phyloP scores from a whole-genome alignment of 768 basidiomycete genomes.

The Lactarius hatsudake region DNA sequence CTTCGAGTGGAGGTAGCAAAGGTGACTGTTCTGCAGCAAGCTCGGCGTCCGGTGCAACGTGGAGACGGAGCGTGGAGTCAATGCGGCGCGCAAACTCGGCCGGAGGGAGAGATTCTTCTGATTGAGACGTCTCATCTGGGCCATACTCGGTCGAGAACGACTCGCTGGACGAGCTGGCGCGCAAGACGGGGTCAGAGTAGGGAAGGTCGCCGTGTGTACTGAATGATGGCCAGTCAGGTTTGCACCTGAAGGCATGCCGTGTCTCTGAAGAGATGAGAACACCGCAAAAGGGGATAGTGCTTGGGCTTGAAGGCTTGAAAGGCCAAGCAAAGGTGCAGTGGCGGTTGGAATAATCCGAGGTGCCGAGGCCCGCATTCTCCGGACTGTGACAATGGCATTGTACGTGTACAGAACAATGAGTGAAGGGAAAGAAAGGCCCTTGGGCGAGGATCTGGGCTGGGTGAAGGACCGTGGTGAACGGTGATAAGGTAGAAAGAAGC shows the following conservation, averaged over 20 bases:
- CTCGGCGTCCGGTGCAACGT: constrained; percentile 4
- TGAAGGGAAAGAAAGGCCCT: neutral
- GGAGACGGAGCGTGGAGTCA: neutral
- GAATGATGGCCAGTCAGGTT: neutral
- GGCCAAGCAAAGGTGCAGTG: neutral
- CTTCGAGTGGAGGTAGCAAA: constrained; percentile 1
- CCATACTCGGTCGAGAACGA: neutral
- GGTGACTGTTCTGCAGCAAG: constrained; percentile 6
- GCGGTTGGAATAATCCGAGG: neutral
- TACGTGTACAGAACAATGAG: neutral
- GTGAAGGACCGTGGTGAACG: neutral
- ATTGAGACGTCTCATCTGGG: neutral
- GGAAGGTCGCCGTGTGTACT: constrained; percentile 11
- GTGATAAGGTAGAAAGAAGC: neutral
- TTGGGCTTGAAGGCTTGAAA: neutral
- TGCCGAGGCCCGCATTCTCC: neutral
- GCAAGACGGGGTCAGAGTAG: constrained; percentile 1
- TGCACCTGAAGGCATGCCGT: neutral
- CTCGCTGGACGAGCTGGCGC: constrained; percentile 1
- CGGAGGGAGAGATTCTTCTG: neutral
- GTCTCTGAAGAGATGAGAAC: neutral
- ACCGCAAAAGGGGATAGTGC: neutral
- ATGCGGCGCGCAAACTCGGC: neutral
- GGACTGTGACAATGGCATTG: neutral
- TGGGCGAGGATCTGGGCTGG: neutral